Evolutionary conservation across 2,329 filamentous ascomycete genomes (phyloP).

Genomic region (Penicillium italicum): DNA sequence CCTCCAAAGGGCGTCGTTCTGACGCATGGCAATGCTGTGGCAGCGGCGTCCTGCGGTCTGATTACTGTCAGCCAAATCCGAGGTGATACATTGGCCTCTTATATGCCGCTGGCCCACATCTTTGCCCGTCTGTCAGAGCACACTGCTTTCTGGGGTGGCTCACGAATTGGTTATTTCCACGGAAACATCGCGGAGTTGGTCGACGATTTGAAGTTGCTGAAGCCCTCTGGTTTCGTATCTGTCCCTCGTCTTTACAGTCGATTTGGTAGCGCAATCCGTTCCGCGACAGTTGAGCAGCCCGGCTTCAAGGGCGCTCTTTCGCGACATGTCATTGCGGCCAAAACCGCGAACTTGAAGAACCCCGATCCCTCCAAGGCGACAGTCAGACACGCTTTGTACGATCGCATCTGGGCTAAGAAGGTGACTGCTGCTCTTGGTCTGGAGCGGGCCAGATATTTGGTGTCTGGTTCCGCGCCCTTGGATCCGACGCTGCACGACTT

Average conservation of each 20-base stretch:
- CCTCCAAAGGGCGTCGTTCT: constrained; percentile 64
- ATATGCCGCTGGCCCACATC: constrained; percentile 91
- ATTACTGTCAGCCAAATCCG: constrained; percentile 50
- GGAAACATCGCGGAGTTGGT: constrained; percentile 82
- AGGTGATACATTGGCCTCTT: constrained; percentile 71
- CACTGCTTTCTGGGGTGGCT: constrained; percentile 65
- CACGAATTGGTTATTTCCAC: constrained; percentile 84
- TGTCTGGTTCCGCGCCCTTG: constrained; percentile 85
- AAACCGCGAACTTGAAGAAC: constrained; percentile 73
- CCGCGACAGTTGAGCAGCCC: constrained; percentile 71
- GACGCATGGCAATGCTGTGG: constrained; percentile 75
- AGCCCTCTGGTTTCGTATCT: constrained; percentile 77
- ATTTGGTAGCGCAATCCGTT: constrained; percentile 78
- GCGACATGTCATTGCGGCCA: constrained; percentile 72
- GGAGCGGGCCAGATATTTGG: constrained; percentile 67
- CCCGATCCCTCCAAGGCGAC: constrained; percentile 66
- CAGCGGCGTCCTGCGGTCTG: constrained; percentile 63
- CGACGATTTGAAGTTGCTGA: constrained; percentile 84
- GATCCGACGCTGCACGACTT: constrained; percentile 87
- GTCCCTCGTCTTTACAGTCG: constrained; percentile 91
- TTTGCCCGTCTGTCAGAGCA: constrained; percentile 85
- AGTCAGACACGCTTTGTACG: constrained; percentile 50
- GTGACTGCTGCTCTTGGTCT: constrained; percentile 79
- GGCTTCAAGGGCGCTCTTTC: constrained; percentile 80
- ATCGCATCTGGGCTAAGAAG: constrained; percentile 84